These are phyloP conservation scores for Fusarium sp. DNA, from an alignment of 2,329 filamentous ascomycete species.

Conservation along the genomic window DNA sequence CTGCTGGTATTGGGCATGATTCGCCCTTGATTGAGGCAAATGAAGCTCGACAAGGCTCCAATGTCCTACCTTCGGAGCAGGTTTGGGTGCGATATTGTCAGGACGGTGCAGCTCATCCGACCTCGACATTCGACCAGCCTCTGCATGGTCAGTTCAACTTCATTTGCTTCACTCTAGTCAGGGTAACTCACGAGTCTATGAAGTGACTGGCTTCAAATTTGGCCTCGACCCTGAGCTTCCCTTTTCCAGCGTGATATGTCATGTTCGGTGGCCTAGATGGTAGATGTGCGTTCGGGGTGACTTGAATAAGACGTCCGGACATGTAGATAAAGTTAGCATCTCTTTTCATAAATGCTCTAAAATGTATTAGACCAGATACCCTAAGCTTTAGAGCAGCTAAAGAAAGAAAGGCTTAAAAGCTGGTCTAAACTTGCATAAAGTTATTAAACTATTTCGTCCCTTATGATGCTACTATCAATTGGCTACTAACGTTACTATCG, in stretches of 20 bases:
- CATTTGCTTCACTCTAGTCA: neutral
- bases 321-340: fast-evolving
- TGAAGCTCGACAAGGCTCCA: no score
- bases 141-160: fast-evolving
- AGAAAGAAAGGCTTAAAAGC: neutral
- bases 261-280: fast-evolving
- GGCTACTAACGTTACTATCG: neutral
- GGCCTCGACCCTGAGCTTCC: neutral
- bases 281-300: neutral
- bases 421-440: neutral
- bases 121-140: neutral
- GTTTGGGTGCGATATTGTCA: no score
- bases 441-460: neutral
- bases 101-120: neutral
- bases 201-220: neutral
- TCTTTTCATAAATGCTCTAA: neutral
- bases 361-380: fast-evolving
- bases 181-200: neutral
- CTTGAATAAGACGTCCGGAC: fast-evolving
- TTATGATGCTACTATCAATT: neutral
- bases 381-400: neutral
- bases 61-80: no score
- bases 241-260: neutral
- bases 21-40: no score
- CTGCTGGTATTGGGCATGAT: no score